These are phyloP conservation scores for Amniculicola lignicola DNA, from an alignment of 495 filamentous ascomycete genomes.

Conservation along the genomic window DNA sequence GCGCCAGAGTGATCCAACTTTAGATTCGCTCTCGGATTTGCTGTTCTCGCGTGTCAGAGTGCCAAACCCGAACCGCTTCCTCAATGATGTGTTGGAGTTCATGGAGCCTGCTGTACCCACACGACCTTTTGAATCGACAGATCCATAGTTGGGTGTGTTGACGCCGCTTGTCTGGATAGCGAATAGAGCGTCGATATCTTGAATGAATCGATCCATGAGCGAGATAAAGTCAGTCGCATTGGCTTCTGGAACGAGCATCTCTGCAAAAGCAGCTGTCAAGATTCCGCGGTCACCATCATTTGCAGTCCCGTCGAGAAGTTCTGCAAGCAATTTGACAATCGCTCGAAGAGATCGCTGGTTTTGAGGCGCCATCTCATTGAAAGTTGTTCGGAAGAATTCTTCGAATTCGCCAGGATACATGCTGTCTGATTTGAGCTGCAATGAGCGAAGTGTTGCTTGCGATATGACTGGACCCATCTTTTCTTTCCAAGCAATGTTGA, in stretches of 20 bases:
- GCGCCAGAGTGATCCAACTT: constrained; percentile 76
- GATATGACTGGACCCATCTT: constrained; percentile 82
- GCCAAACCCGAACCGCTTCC: constrained; percentile 77
- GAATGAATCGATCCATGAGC: constrained; percentile 84
- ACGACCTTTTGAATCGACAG: constrained; percentile 47
- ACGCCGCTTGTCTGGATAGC: constrained; percentile 53
- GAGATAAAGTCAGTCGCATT: constrained; percentile 82
- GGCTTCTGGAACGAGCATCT: constrained; percentile 74
- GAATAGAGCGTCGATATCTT: constrained; percentile 86
- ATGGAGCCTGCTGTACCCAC: constrained; percentile 56
- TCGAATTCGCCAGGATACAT: constrained; percentile 76
- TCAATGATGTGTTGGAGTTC: constrained; percentile 71
- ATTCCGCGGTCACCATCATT: constrained; percentile 92
- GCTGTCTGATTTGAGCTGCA: constrained; percentile 73
- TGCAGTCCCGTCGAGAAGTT: constrained; percentile 86
- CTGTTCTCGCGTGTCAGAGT: constrained; percentile 72
- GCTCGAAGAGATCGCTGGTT: constrained; percentile 85
- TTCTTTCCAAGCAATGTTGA: constrained; percentile 82
- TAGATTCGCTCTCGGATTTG: constrained; percentile 65
- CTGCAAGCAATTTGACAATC: constrained; percentile 79
- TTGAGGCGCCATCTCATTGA: constrained; percentile 82
- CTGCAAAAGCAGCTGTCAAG: constrained; percentile 85
- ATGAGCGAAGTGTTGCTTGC: constrained; percentile 56
- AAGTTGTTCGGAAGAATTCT: constrained; percentile 71
- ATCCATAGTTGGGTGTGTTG: constrained; percentile 42